Conservation (phyloP, 192 early-diverging fungal species). For the Linnemannia schmuckeri region DNA sequence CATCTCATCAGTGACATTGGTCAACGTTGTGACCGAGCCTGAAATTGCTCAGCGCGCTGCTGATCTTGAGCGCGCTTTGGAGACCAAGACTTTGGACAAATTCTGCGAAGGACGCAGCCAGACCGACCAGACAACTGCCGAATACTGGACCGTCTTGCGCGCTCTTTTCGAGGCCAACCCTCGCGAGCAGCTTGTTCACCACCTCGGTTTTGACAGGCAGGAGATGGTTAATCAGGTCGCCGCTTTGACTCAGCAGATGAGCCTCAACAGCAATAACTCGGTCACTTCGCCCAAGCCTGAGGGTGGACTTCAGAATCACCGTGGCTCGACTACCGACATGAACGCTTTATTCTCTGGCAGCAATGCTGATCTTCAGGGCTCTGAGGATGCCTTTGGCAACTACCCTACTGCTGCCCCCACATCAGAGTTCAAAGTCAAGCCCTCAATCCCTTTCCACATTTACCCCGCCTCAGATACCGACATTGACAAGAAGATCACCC, state of each 20-base stretch:
- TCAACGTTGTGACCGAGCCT: conserved; percentile 78
- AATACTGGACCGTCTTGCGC: conserved; percentile 86
- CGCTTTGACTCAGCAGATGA: conserved; percentile 58
- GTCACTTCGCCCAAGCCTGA: conserved; percentile 15
- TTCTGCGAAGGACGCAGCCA: conserved; percentile 57
- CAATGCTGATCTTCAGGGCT: conserved; percentile 10
- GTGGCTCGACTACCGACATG: conserved; percentile 27
- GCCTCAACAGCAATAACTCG: conserved; percentile 25
- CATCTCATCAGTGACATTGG: conserved; percentile 68
- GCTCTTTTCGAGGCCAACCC: conserved; percentile 85
- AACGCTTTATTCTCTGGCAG: conserved; percentile 28
- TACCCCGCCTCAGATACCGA: conserved; percentile 74
- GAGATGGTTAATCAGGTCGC: conserved; percentile 75
- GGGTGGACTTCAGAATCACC: conserved; percentile 14
- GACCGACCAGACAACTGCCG: conserved; percentile 40
- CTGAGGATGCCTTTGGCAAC: conserved; percentile 36
- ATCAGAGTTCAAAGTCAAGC: conserved; percentile 41
- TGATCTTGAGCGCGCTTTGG: conserved; percentile 80
- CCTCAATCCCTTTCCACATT: conserved; percentile 58
- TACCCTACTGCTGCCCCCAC: conserved; percentile 12
- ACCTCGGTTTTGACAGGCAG: conserved; percentile 90
- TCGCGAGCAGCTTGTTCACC: conserved; percentile 84
- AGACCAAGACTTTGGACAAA: conserved; percentile 60
- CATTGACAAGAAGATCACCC: conserved; percentile 86
- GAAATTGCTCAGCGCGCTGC: conserved; percentile 75